These are phyloP conservation scores for Bipolaris bicolor DNA, from an alignment of 2,329 filamentous ascomycete species.

Conservation along the genomic window DNA sequence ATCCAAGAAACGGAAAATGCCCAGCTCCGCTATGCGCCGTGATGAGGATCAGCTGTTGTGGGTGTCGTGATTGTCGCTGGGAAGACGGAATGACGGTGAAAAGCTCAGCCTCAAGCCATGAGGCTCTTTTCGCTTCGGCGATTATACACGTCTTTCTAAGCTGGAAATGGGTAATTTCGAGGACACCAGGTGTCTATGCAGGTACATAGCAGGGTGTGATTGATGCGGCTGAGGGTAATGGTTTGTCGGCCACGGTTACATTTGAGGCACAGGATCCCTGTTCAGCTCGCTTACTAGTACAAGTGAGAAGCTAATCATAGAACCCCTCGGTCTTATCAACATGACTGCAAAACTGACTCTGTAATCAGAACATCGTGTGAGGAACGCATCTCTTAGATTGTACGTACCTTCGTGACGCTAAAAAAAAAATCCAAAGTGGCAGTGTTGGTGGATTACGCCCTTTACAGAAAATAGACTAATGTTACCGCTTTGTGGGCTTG, in stretches of 20 bases:
- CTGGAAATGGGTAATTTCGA: neutral
- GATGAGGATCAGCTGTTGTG: constrained; percentile 3
- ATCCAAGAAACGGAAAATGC: constrained; percentile 11
- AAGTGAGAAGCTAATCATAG: constrained; percentile 13
- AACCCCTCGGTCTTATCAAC: constrained; percentile 15
- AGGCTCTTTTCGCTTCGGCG: constrained; percentile 15
- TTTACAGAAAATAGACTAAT: constrained; percentile 4
- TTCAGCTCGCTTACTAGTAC: constrained; percentile 17
- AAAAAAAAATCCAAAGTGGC: neutral
- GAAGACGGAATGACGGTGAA: constrained; percentile 9
- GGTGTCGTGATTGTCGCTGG: constrained; percentile 3
- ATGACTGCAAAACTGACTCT: constrained; percentile 1
- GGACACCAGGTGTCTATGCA: constrained; percentile 3
- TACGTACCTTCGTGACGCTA: constrained; percentile 4
- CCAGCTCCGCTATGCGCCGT: constrained; percentile 2
- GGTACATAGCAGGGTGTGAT: constrained; percentile 16
- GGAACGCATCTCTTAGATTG: constrained; percentile 2
- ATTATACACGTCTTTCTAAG: neutral
- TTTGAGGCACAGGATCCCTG: constrained; percentile 14
- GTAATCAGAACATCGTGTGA: neutral
- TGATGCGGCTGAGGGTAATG: constrained; percentile 17
- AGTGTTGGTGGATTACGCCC: constrained; percentile 4
- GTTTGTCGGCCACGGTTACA: constrained; percentile 16
- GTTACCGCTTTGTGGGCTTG: neutral
- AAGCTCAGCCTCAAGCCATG: constrained; percentile 15